Conservation (phyloP, 768 basidiomycete genomes). For the Boletus rubescentipes region DNA sequence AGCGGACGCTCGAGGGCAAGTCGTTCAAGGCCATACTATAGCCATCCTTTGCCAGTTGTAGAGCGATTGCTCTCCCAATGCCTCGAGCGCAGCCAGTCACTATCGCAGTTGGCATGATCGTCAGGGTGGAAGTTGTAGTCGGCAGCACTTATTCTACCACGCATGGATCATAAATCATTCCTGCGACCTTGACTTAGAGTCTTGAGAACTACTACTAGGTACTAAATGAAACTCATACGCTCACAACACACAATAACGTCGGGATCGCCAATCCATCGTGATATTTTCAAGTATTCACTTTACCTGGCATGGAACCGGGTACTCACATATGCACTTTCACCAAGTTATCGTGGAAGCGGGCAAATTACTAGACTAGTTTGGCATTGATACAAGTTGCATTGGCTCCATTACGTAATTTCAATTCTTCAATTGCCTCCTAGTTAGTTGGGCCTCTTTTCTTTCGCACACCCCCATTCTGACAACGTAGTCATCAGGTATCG, state of each 20-base stretch:
- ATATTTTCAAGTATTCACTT: too few species aligned
- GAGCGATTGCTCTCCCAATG: background rate
- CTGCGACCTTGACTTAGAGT: background rate
- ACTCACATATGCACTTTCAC: too few species aligned
- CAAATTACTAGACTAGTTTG: too few species aligned
- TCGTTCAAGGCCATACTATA: conserved; percentile 1
- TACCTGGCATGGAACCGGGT: too few species aligned
- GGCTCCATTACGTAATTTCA: too few species aligned
- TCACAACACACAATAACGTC: too few species aligned
- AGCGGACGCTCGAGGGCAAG: background rate
- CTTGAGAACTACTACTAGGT: too few species aligned
- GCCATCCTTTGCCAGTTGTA: background rate
- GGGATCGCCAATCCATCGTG: too few species aligned
- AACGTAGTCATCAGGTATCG: background rate
- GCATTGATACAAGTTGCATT: too few species aligned
- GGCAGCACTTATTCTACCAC: background rate
- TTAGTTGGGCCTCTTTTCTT: background rate
- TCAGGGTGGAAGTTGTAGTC: background rate
- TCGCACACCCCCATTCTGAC: background rate
- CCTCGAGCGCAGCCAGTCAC: conserved; percentile 3
- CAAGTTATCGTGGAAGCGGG: too few species aligned
- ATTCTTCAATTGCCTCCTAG: background rate
- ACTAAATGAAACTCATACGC: background rate
- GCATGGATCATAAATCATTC: background rate
- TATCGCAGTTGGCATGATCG: background rate